Conservation (phyloP, 495 filamentous ascomycete species). For the Penicillium arizonense region DNA sequence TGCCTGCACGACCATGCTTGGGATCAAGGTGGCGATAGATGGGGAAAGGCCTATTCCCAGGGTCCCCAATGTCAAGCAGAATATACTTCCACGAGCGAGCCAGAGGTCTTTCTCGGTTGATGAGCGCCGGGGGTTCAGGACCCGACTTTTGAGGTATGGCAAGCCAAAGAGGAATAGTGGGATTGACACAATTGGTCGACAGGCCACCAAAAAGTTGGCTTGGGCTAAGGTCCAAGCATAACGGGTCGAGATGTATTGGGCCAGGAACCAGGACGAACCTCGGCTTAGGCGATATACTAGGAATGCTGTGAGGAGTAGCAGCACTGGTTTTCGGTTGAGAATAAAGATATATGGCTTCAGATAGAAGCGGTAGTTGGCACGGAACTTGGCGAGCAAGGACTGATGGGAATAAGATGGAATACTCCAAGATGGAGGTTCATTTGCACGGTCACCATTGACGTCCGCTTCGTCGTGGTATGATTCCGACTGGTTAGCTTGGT, state of each 20-base stretch:
- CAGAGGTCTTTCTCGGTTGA: slow-evolving; percentile 50
- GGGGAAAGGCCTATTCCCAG: slow-evolving; percentile 48
- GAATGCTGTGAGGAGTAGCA: slow-evolving; percentile 49
- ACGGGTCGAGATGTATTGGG: slow-evolving; percentile 57
- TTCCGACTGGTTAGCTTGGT: slow-evolving; percentile 14
- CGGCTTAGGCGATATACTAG: slow-evolving; percentile 51
- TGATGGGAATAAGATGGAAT: slow-evolving; percentile 14
- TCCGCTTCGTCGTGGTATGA: slow-evolving; percentile 21
- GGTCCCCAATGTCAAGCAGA: slow-evolving; percentile 44
- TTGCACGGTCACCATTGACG: slow-evolving; percentile 4
- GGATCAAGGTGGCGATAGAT: slow-evolving; percentile 34
- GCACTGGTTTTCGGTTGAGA: slow-evolving; percentile 39
- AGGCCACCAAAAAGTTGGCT: slow-evolving; percentile 53
- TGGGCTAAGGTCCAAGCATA: slow-evolving; percentile 55
- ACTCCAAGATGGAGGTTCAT: slow-evolving; percentile 21
- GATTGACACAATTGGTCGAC: slow-evolving; percentile 49
- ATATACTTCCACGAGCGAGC: slow-evolving; percentile 47
- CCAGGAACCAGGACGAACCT: slow-evolving; percentile 49
- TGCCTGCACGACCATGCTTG: slow-evolving; percentile 46
- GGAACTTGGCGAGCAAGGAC: slow-evolving; percentile 18
- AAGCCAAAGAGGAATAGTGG: slow-evolving; percentile 50
- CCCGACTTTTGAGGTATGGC: slow-evolving; percentile 32
- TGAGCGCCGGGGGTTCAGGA: slow-evolving; percentile 11
- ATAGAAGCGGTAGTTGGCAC: slow-evolving; percentile 23
- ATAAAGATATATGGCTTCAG: slow-evolving; percentile 44